Conservation (phyloP, 1,284 basidiomycete genomes). For the Ceratobasidium sp. region DNA sequence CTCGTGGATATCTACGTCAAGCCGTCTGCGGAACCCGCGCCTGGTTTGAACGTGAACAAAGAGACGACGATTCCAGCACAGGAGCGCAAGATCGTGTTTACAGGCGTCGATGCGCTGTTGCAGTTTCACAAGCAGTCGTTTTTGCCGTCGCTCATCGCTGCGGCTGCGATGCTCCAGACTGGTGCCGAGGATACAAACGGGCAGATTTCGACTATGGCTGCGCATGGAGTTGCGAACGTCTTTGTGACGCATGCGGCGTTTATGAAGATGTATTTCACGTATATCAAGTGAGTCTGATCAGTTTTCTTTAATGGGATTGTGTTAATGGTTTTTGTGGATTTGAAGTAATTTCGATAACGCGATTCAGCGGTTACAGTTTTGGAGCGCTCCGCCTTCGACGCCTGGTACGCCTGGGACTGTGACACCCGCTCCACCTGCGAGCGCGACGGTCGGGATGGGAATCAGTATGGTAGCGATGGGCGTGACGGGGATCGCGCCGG, state of each 20-base stretch:
- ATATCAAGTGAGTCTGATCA: conserved; percentile 83
- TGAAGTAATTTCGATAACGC: conserved; percentile 91
- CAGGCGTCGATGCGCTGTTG: conserved; percentile 89
- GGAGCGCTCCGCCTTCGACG: conserved; percentile 71
- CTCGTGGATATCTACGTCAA: conserved; percentile 96
- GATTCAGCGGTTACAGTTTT: conserved; percentile 85
- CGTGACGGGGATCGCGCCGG: conserved; percentile 59
- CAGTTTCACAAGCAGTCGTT: conserved; percentile 94
- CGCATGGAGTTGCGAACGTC: conserved; percentile 86
- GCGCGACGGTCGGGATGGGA: conserved; percentile 74
- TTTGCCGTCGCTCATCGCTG: conserved; percentile 86
- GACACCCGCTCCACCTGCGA: conserved; percentile 65
- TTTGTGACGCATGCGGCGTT: conserved; percentile 94
- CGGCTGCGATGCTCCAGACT: conserved; percentile 75
- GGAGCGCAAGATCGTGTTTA: conserved; percentile 94
- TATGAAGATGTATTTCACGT: conserved; percentile 97
- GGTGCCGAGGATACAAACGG: conserved; percentile 78
- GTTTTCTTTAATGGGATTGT: not conserved
- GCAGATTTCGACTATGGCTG: conserved; percentile 78
- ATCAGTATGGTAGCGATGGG: conserved; percentile 66
- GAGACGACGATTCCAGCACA: conserved; percentile 86
- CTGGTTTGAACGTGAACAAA: conserved; percentile 64
- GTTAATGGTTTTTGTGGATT: not conserved
- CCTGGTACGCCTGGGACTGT: conserved; percentile 54
- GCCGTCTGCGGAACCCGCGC: conserved; percentile 80